Evolutionary conservation across 495 filamentous ascomycete genomes (phyloP).

Genomic region (Astrothelium subdiscretum): DNA sequence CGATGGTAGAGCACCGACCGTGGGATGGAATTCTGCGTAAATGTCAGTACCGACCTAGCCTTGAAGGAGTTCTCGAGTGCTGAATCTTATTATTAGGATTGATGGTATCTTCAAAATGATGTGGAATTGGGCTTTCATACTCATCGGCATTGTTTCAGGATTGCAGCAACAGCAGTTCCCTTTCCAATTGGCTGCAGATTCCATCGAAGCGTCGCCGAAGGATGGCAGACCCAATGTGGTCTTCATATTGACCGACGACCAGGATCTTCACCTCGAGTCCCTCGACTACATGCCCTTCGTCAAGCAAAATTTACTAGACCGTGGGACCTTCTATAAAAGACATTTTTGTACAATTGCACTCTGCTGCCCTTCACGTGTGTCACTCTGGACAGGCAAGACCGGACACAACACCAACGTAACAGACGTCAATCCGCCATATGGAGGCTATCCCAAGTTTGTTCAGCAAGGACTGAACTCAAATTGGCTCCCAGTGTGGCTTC

Average conservation of each 20-base stretch:
- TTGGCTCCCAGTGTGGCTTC: slow-evolving; percentile 60
- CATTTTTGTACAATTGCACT: slow-evolving; percentile 25
- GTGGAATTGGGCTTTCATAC: no score
- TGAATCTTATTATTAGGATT: no score
- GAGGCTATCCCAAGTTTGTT: slow-evolving; percentile 62
- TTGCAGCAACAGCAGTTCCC: background rate
- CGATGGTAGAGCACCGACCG: no score
- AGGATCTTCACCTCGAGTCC: slow-evolving; percentile 23
- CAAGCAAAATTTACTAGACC: slow-evolving; percentile 20
- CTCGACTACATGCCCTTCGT: slow-evolving; percentile 22
- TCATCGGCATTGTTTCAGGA: no score
- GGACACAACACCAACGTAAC: slow-evolving; percentile 71
- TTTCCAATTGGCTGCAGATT: background rate
- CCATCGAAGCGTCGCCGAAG: background rate
- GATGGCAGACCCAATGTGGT: slow-evolving; percentile 17
- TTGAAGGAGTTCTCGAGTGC: no score
- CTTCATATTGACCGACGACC: slow-evolving; percentile 28
- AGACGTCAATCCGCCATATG: slow-evolving; percentile 47
- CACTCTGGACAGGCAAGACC: slow-evolving; percentile 45
- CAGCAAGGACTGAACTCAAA: slow-evolving; percentile 52
- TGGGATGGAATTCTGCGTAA: no score
- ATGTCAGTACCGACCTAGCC: no score
- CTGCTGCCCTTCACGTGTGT: slow-evolving; percentile 27
- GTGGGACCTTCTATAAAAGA: slow-evolving; percentile 17
- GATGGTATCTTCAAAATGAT: no score